phyloP scores from a whole-genome alignment of 257 asterid genomes.

The Euphrasia confusa region DNA sequence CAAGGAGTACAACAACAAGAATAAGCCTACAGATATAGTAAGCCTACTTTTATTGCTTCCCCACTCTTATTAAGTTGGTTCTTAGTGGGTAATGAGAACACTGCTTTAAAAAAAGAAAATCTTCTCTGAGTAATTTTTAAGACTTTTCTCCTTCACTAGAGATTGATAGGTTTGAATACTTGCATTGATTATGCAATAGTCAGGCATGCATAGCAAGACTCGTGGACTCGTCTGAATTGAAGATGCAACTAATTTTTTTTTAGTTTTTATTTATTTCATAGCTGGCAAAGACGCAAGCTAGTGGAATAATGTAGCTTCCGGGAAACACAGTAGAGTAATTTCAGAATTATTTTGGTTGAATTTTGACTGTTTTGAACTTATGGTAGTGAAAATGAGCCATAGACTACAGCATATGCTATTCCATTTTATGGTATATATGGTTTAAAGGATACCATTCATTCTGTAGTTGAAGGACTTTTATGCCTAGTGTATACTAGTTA shows the following conservation, averaged over 20 bases:
- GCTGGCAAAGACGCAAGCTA: background rate
- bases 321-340: background rate
- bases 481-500: background rate
- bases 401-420: background rate
- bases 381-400: constrained; percentile 10
- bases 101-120: background rate
- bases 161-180: background rate
- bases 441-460: background rate
- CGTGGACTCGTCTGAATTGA: background rate
- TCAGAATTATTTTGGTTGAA: background rate
- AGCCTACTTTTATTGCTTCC: constrained; percentile 24
- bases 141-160: background rate
- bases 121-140: background rate
- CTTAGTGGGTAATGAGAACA: constrained; percentile 8
- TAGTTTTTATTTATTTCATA: background rate
- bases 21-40: constrained; percentile 95
- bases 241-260: background rate
- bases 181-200: background rate
- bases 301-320: constrained; percentile 11
- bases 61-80: constrained; percentile 11
- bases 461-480: background rate
- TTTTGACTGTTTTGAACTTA: background rate
- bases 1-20: constrained; percentile 87
- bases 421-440: background rate
- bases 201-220: background rate